Conservation (phyloP, 441 rosid species). For the Macaranga tanarius region DNA sequence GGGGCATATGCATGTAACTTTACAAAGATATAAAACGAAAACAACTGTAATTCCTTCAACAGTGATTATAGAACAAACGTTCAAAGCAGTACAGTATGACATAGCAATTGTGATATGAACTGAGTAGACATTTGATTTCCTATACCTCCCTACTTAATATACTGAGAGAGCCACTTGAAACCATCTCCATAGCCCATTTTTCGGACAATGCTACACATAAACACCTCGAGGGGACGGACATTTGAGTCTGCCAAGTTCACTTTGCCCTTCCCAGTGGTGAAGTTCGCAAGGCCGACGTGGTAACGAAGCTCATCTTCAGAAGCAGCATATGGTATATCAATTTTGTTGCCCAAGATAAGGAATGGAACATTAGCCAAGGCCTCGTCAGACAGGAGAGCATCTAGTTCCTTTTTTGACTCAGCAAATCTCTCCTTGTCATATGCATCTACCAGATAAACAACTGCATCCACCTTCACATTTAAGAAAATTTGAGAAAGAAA, state of each 20-base stretch:
- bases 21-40: constrained; percentile 9
- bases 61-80: constrained; percentile 11
- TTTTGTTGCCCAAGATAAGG: constrained; percentile 76
- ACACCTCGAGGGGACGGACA: constrained; percentile 67
- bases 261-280: constrained; percentile 78
- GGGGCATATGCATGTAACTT: constrained; percentile 9
- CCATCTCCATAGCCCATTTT: constrained; percentile 78
- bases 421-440: constrained; percentile 78
- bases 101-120: constrained; percentile 14
- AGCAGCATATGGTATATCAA: constrained; percentile 81
- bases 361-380: constrained; percentile 65
- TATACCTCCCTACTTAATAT: constrained; percentile 36
- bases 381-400: constrained; percentile 80
- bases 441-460: constrained; percentile 88
- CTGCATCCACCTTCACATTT: constrained; percentile 71
- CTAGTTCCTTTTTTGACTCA: constrained; percentile 78
- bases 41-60: constrained; percentile 18
- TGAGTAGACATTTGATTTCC: constrained; percentile 14
- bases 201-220: constrained; percentile 76
- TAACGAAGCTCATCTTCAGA: constrained; percentile 78
- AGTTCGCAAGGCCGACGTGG: constrained; percentile 70
- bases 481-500: constrained; percentile 9
- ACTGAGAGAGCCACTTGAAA: constrained; percentile 74
- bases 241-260: constrained; percentile 50
- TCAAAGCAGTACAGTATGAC: constrained; percentile 19